Base-by-base conservation (phyloP, 495 filamentous ascomycete genomes). In the Extremus antarcticus region DNA sequence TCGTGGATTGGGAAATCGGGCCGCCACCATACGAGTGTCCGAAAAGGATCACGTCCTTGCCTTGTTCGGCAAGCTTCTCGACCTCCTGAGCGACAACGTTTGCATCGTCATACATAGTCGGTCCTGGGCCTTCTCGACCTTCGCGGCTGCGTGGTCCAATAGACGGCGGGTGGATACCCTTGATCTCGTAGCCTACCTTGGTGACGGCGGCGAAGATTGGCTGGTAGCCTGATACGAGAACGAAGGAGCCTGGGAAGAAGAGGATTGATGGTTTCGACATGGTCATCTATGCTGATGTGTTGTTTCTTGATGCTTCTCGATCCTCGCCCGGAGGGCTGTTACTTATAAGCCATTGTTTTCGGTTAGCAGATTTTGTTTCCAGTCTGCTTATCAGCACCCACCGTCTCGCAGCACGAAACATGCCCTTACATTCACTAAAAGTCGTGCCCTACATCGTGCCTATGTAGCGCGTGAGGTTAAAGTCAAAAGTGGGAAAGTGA, bases 11-110 rank as follows among this genome's bases (percentile, higher is more conserved):
- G 11, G 55, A 43, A 10, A 24, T 25, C 13, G 50, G 51, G n/a
- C 38, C 29, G 21, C 55, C 55, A 21, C 51, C 55, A 23, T 58
- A 58, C 3, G 55, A 58, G 51, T 58, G 55, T 16, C 16, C 39
- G 23, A 58, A 15, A 7, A 58, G 25, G 11, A 58, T 25, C 10
- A 58, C 55, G 51, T 58, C 55, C 39, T 56, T 51, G 53, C 53
- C 53, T 56, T 56, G 13, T n/a, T 56, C 41, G 52, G 53, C 51
- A 19, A 47, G 51, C 41, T 29, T 54, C 17, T 21, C 47, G 23
- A 39, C 53, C 29, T 51, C 43, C 16, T 3, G 4, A 15, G 53
- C 45, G 22, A 51, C 53, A 10, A 46, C 16, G 10, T 9, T 21
- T 4, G 53, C 43, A 50, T 39, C 25, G 19, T 56, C 53, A 25